phyloP scores from a whole-genome alignment of 441 rosid species.

The Brassica hybrid region DNA sequence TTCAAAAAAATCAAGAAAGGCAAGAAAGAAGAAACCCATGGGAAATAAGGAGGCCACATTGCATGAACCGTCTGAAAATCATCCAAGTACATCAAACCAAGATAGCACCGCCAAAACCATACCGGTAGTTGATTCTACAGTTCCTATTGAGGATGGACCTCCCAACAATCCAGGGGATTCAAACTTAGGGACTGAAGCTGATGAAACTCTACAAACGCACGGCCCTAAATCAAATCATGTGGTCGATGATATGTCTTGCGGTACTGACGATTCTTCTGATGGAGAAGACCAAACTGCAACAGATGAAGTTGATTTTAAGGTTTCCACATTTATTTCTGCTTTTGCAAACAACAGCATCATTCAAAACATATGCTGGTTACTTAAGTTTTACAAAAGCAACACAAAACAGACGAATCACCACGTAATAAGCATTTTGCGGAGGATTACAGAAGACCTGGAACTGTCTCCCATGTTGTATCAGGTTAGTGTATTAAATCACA shows the following conservation, averaged over 20 bases:
- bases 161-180: constrained; percentile 49
- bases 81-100: constrained; percentile 47
- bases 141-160: constrained; percentile 43
- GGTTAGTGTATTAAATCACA: constrained; percentile 49
- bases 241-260: constrained; percentile 53
- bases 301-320: constrained; percentile 93
- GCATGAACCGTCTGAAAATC: constrained; percentile 51
- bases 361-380: constrained; percentile 93
- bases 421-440: constrained; percentile 67
- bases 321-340: constrained; percentile 78
- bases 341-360: constrained; percentile 84
- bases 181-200: constrained; percentile 44
- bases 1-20: constrained; percentile 80
- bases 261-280: constrained; percentile 70
- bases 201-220: constrained; percentile 45
- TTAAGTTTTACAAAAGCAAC: constrained; percentile 84
- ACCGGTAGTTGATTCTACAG: constrained; percentile 39
- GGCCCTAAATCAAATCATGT: constrained; percentile 43
- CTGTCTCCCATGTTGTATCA: constrained; percentile 98
- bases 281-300: constrained; percentile 66
- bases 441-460: constrained; percentile 84
- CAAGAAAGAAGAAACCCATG: constrained; percentile 56
- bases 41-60: constrained; percentile 50
- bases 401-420: constrained; percentile 66
- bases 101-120: constrained; percentile 44